Evolutionary conservation across 2,329 filamentous ascomycete species (phyloP).

Genomic region (Setomelanomma holmii): DNA sequence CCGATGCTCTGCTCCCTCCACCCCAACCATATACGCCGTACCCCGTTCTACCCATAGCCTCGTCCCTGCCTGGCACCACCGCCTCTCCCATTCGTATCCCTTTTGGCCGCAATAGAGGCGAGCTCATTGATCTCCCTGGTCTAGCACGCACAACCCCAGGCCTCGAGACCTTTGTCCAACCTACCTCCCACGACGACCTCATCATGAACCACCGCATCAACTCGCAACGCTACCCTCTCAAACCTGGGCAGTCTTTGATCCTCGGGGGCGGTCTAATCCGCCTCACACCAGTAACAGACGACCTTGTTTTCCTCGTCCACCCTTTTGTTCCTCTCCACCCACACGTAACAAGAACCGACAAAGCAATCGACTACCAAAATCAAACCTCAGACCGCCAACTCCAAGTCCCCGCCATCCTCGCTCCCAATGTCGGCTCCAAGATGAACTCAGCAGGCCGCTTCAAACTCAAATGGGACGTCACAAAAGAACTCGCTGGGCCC

Average conservation of each 20-base stretch:
- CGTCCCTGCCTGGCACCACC: slow-evolving; percentile 87
- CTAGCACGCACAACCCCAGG: slow-evolving; percentile 70
- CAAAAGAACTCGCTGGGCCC: slow-evolving; percentile 76
- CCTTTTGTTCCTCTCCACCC: slow-evolving; percentile 80
- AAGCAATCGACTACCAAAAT: slow-evolving; percentile 76
- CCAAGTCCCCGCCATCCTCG: slow-evolving; percentile 67
- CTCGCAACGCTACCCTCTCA: slow-evolving; percentile 76
- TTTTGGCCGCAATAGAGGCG: slow-evolving; percentile 84
- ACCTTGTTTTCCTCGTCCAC: slow-evolving; percentile 77
- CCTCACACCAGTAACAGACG: slow-evolving; percentile 75
- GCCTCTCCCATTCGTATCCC: slow-evolving; percentile 93
- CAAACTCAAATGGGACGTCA: slow-evolving; percentile 81
- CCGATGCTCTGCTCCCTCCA: slow-evolving; percentile 72
- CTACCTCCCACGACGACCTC: slow-evolving; percentile 69
- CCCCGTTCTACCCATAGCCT: slow-evolving; percentile 85
- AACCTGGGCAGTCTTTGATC: slow-evolving; percentile 79
- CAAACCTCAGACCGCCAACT: slow-evolving; percentile 62
- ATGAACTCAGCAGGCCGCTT: slow-evolving; percentile 72
- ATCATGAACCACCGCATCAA: slow-evolving; percentile 80
- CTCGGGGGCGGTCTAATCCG: slow-evolving; percentile 82
- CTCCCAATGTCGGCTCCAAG: slow-evolving; percentile 45
- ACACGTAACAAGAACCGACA: slow-evolving; percentile 80
- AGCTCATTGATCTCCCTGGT: slow-evolving; percentile 92
- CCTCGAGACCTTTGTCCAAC: slow-evolving; percentile 73
- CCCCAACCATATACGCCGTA: slow-evolving; percentile 75